phyloP scores from a whole-genome alignment of 768 basidiomycete genomes.

The Leccinum broughii region DNA sequence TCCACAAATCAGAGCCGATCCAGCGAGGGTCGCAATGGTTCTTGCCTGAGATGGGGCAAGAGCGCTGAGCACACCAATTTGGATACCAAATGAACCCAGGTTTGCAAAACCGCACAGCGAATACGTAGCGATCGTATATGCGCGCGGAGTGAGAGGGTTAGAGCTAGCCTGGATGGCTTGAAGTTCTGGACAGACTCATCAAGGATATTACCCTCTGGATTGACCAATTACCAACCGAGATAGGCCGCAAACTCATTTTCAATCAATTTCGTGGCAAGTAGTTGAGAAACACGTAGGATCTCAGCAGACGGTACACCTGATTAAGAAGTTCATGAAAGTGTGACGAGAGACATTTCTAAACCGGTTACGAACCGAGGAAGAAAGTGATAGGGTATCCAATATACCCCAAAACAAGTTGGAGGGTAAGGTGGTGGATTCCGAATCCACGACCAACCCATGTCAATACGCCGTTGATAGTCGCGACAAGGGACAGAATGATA shows the following conservation, averaged over 20 bases:
- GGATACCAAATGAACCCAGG: constrained; percentile 82
- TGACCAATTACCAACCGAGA: constrained; percentile 29
- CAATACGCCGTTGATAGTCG: constrained; percentile 78
- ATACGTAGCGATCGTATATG: constrained; percentile 82
- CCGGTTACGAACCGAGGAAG: constrained; percentile 49
- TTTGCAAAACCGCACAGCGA: constrained; percentile 93
- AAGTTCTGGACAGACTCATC: constrained; percentile 30
- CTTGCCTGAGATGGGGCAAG: constrained; percentile 69
- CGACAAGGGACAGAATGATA: constrained; percentile 81
- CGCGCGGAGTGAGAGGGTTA: constrained; percentile 65
- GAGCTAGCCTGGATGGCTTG: constrained; percentile 46
- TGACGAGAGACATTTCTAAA: neutral
- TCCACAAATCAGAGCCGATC: constrained; percentile 70
- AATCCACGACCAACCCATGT: constrained; percentile 90
- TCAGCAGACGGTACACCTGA: constrained; percentile 74
- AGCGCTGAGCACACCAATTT: constrained; percentile 73
- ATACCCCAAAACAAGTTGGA: constrained; percentile 85
- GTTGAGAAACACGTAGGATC: constrained; percentile 75
- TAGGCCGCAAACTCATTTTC: constrained; percentile 89
- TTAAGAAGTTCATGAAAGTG: constrained; percentile 1
- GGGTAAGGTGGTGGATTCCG: constrained; percentile 76
- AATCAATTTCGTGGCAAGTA: constrained; percentile 84
- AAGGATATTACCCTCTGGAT: neutral
- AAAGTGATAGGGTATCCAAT: constrained; percentile 87
- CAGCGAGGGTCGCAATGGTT: constrained; percentile 67